Base-by-base conservation (phyloP, 2,329 filamentous ascomycete species). In the Lojkania enalia region DNA sequence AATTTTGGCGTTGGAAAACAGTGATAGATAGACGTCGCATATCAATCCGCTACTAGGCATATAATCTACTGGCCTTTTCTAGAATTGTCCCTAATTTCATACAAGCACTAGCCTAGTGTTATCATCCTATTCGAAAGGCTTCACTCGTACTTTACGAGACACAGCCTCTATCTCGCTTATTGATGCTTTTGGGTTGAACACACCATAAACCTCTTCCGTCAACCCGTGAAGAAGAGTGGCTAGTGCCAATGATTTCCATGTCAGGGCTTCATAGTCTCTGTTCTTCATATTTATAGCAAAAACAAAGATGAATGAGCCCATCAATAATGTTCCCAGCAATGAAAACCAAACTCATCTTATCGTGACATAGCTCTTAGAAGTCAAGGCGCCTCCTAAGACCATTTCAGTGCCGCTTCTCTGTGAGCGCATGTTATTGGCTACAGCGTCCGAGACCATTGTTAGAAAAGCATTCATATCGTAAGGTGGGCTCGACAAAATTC, bases 231-330 rank as follows among this genome's bases (percentile, higher is more conserved):
- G 32, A 7, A 59, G 39, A 4, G 48, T 57, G 4, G 52, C 48
- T 37, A 59, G 27, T 5, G 52, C 38, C 15, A 54, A 57, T 1
- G 54, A 54, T 30, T 59, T 59, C 54, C 54, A 57, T 6, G 42
- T 33, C 4, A 42, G 38, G 9, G 43, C 35, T 5, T 39, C 19
- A 5, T 41, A 13, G 16, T 32, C 41, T 1, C 42, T 33, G 5
- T 48, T 57, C 21, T 46, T 32, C 3, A 47, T 6, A 13, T 57
- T 52, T 0, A 52, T 56, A 4, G 38, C 36, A 4, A n/a, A 45
- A 0, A 59, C 35, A n/a, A 59, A 44, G 7, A 51, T 23, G 2
- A 57, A 33, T 20, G 38, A 50, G 12, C 40, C 36, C 1, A 53
- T 3, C 1, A 57, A 39, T 19, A 54, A 40, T 2, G 23, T 4